These are phyloP conservation scores for Sclerotinia borealis DNA, from an alignment of 2,329 filamentous ascomycete genomes.

Conservation along the genomic window DNA sequence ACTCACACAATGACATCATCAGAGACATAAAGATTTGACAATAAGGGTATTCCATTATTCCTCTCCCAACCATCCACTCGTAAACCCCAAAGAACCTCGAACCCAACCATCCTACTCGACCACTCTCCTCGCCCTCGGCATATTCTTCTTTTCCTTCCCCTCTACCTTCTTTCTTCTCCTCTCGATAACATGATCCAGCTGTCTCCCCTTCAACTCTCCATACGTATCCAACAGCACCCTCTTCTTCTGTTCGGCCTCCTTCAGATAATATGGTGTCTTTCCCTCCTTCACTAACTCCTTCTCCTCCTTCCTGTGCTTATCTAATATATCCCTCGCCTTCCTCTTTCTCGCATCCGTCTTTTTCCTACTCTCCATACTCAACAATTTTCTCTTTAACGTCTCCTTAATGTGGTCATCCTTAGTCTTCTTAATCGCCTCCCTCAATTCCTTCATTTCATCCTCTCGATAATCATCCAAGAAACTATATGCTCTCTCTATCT, in stretches of 20 bases:
- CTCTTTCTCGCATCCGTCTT: constrained; percentile 66
- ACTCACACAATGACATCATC: not conserved
- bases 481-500: constrained; percentile 66
- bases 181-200: constrained; percentile 80
- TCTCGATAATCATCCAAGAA: constrained; percentile 85
- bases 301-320: constrained; percentile 74
- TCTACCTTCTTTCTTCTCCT: constrained; percentile 84
- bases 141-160: constrained; percentile 73
- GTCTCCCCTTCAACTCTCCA: constrained; percentile 74
- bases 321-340: constrained; percentile 60
- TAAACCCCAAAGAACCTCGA: not conserved
- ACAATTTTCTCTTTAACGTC: constrained; percentile 63
- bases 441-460: constrained; percentile 73
- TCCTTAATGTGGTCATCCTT: constrained; percentile 63
- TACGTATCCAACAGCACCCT: constrained; percentile 73
- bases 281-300: constrained; percentile 80
- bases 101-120: constrained; percentile 21
- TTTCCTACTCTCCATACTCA: constrained; percentile 72
- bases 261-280: constrained; percentile 89
- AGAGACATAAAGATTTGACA: not conserved
- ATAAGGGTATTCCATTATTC: not conserved
- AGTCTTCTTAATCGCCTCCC: constrained; percentile 58
- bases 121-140: constrained; percentile 51
- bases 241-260: constrained; percentile 89
- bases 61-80: not conserved